Percentiles rank a stretch among this genome's conserved stretches.
phyloP scores from a whole-genome alignment of 768 basidiomycete species.

The Kwoniella sp. region DNA sequence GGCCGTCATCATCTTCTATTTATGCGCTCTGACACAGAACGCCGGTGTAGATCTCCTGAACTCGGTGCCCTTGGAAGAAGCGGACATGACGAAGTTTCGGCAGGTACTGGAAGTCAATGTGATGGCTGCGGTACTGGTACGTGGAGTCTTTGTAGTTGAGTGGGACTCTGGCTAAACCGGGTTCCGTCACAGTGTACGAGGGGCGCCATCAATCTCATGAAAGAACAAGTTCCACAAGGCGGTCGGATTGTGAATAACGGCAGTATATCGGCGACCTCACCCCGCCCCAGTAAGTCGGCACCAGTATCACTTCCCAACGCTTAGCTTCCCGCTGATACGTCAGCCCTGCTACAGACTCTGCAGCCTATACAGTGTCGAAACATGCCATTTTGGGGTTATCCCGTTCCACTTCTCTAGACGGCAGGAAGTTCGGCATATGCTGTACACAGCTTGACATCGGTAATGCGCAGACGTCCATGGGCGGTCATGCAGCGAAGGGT shows the following conservation, averaged over 20 bases:
- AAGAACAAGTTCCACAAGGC: slow-evolving; percentile 70
- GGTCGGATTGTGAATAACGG: slow-evolving; percentile 89
- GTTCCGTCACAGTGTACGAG: slow-evolving; percentile 62
- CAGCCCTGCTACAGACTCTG: slow-evolving; percentile 43
- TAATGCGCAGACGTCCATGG: slow-evolving; percentile 71
- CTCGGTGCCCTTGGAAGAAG: slow-evolving; percentile 59
- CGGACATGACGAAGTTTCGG: slow-evolving; percentile 59
- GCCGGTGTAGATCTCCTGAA: slow-evolving; percentile 5
- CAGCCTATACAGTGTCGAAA: slow-evolving; percentile 74
- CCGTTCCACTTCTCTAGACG: slow-evolving; percentile 75
- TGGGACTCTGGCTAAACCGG: background rate
- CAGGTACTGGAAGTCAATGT: slow-evolving; percentile 71
- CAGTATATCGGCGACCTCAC: slow-evolving; percentile 52
- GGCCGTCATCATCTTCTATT: no score
- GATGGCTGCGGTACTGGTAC: slow-evolving; percentile 66
- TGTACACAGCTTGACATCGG: slow-evolving; percentile 83
- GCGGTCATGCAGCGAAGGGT: slow-evolving; percentile 61
- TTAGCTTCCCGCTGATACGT: background rate
- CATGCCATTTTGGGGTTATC: slow-evolving; percentile 78
- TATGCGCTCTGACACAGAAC: slow-evolving; percentile 4
- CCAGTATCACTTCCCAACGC: background rate
- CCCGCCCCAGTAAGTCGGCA: slow-evolving; percentile 51
- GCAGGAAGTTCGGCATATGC: slow-evolving; percentile 70
- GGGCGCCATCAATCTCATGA: slow-evolving; percentile 74
- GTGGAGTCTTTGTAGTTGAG: slow-evolving; percentile 9